Conservation (phyloP, 2,329 filamentous ascomycete genomes). For the Sclerotinia spermophila region DNA sequence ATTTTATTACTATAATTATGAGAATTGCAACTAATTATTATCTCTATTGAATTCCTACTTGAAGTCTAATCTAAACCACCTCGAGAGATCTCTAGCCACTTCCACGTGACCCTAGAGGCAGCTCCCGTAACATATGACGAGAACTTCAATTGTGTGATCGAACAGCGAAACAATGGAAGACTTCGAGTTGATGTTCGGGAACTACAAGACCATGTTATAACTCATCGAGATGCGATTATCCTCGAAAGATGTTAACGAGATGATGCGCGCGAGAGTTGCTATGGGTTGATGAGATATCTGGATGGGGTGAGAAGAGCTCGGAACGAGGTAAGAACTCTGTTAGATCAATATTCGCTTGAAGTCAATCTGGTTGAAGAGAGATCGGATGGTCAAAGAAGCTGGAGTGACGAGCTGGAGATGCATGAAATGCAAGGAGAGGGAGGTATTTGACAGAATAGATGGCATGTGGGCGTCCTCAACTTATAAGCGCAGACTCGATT, state of each 20-base stretch:
- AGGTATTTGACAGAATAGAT: neutral
- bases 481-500: neutral
- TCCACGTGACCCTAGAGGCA: too few relatives aligned
- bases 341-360: neutral
- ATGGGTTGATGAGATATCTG: neutral
- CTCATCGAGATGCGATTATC: neutral
- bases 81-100: too few relatives aligned
- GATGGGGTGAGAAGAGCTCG: neutral
- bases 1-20: too few relatives aligned
- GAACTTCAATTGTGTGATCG: neutral
- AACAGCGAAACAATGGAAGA: too few relatives aligned
- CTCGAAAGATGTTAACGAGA: neutral
- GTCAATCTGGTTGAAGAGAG: neutral
- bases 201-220: neutral
- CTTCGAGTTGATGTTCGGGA: neutral
- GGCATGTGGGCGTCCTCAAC: neutral
- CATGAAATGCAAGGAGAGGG: neutral
- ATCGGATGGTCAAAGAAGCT: neutral
- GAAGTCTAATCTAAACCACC: too few relatives aligned
- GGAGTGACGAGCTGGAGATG: neutral
- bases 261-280: neutral
- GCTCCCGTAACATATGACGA: too few relatives aligned
- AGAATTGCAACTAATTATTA: too few relatives aligned
- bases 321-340: neutral
- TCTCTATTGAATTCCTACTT: too few relatives aligned